Evolutionary conservation across 352 stramenopile genomes (phyloP).

Genomic region (Phytophthora citrophthora): DNA sequence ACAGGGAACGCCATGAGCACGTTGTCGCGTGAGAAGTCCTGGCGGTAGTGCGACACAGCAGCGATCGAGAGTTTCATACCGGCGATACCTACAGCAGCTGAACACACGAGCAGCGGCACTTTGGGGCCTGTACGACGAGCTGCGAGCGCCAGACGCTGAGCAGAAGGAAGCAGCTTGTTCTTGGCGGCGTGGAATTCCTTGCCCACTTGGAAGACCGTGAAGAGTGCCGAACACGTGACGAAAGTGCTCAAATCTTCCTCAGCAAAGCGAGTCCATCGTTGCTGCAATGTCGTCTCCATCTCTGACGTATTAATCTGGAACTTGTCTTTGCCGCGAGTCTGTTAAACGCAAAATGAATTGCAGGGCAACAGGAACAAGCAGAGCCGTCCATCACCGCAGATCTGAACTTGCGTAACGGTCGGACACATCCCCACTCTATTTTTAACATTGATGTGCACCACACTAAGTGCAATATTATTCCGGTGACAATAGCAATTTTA

Average conservation of each 20-base stretch:
- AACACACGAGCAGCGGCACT: constrained; percentile 47
- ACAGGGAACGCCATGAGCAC: constrained; percentile 59
- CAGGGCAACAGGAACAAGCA: constrained; percentile 2
- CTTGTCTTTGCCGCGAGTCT: constrained; percentile 19
- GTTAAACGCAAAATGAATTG: constrained; percentile 32
- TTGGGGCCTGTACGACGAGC: constrained; percentile 40
- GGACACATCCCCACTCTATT: background rate
- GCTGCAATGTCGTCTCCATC: constrained; percentile 36
- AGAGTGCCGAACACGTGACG: constrained; percentile 34
- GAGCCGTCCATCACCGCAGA: background rate
- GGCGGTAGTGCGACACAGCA: constrained; percentile 49
- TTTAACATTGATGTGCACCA: background rate
- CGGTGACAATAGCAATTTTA: background rate
- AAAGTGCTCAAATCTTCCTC: constrained; percentile 53
- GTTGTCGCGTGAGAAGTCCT: constrained; percentile 65
- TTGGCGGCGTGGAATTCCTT: constrained; percentile 36
- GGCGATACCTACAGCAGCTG: constrained; percentile 50
- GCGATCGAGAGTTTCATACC: constrained; percentile 64
- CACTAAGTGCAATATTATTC: background rate
- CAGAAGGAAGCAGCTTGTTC: constrained; percentile 9
- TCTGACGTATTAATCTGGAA: background rate
- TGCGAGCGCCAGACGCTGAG: constrained; percentile 37
- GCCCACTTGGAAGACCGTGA: constrained; percentile 31
- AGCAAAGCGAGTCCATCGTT: constrained; percentile 53
- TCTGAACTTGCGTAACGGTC: constrained; percentile 24